These are phyloP conservation scores for Ulmus americana DNA, from an alignment of 331 rosid species.

Conservation along the genomic window DNA sequence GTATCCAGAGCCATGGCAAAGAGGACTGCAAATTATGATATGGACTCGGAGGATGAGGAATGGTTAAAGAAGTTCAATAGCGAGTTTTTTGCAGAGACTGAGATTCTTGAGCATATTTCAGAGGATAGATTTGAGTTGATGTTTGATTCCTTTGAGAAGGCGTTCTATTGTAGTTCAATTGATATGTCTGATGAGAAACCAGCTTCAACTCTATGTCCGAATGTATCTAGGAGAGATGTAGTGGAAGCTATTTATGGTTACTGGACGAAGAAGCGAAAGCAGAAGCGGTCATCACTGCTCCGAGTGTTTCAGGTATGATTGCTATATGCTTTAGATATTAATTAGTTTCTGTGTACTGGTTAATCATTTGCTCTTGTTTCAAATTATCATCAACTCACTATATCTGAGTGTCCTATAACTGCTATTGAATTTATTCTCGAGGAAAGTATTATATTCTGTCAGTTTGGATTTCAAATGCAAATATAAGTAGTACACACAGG, in stretches of 20 bases:
- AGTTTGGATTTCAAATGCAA: neutral
- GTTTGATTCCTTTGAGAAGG: slow-evolving; percentile 74
- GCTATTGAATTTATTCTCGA: no score
- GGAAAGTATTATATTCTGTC: no score
- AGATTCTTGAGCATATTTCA: slow-evolving; percentile 36
- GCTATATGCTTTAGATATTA: neutral
- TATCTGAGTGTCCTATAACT: no score
- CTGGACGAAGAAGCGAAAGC: slow-evolving; percentile 71
- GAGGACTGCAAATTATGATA: slow-evolving; percentile 63
- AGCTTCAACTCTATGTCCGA: slow-evolving; percentile 32
- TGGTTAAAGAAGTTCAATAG: slow-evolving; percentile 59
- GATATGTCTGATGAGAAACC: slow-evolving; percentile 49
- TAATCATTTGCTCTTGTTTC: no score
- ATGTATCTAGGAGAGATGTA: slow-evolving; percentile 43
- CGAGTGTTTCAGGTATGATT: slow-evolving; percentile 40
- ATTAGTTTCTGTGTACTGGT: neutral
- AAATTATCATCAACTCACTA: no score
- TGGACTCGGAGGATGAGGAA: slow-evolving; percentile 82
- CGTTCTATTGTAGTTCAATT: slow-evolving; percentile 43
- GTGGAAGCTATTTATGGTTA: slow-evolving; percentile 56
- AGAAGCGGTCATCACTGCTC: slow-evolving; percentile 23
- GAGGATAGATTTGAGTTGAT: slow-evolving; percentile 68
- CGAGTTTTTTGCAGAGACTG: slow-evolving; percentile 22
- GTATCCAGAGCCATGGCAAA: slow-evolving; percentile 59
- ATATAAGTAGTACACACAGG: neutral